Evolutionary conservation across 768 basidiomycete species (phyloP).

Genomic region (Serendipita sp.): DNA sequence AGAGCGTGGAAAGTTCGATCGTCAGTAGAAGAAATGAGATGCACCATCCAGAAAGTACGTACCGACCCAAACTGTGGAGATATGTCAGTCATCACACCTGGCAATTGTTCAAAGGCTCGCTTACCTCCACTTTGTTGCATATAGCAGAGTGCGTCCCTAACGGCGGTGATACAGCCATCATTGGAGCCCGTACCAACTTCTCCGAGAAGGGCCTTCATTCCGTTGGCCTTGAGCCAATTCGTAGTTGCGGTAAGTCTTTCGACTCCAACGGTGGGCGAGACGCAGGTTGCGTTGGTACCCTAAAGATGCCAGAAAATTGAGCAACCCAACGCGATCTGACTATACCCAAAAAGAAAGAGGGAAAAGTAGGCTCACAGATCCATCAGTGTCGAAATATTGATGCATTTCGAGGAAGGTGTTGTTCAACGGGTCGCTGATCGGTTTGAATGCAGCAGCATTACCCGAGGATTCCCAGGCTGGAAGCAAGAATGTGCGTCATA

Average conservation of each 20-base stretch:
- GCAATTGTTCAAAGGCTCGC: neutral
- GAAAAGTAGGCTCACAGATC: conserved; percentile 27
- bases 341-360: too few relatives aligned
- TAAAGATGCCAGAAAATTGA: neutral
- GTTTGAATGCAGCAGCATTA: conserved; percentile 36
- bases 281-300: conserved; percentile 34
- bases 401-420: conserved; percentile 36
- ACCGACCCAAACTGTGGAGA: conserved; percentile 24
- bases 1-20: neutral
- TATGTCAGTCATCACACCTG: neutral
- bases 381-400: conserved; percentile 53
- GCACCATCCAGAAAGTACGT: neutral
- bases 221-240: conserved; percentile 40
- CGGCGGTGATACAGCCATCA: conserved; percentile 20
- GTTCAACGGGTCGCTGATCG: conserved; percentile 31
- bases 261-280: conserved; percentile 42
- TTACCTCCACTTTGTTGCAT: conserved; percentile 32
- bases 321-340: too few relatives aligned
- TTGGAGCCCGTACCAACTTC: conserved; percentile 40
- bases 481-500: neutral
- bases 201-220: conserved; percentile 47
- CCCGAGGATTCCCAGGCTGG: conserved; percentile 41
- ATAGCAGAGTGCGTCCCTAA: conserved; percentile 39
- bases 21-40: neutral
- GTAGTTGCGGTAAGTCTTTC: conserved; percentile 42